Evolutionary conservation across 208 protist species (phyloP).

Genomic region (Leishmania amazonensis): DNA sequence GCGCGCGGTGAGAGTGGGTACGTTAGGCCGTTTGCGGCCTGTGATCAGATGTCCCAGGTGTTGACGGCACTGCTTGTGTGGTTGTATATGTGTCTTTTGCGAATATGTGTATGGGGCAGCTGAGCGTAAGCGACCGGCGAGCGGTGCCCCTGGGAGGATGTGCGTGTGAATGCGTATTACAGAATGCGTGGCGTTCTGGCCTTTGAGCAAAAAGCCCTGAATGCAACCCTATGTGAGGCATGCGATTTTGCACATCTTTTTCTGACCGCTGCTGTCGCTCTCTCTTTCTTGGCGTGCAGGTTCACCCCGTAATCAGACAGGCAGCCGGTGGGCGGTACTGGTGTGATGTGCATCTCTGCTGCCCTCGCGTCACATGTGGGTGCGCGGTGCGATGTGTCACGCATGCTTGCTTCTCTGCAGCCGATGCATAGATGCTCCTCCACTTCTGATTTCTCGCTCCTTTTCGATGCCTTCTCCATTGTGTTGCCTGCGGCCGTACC

Average conservation of each 20-base stretch:
- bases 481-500: no score
- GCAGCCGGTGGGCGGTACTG: background rate
- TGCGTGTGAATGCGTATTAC: background rate
- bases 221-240: background rate
- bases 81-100: background rate
- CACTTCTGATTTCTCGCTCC: slow-evolving; percentile 2
- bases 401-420: background rate
- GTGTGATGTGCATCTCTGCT: background rate
- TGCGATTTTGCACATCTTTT: background rate
- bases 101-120: background rate
- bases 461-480: background rate
- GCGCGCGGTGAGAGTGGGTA: slow-evolving; percentile 13
- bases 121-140: background rate
- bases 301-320: background rate
- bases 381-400: background rate
- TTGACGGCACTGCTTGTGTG: background rate
- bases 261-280: background rate
- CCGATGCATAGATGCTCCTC: background rate
- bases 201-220: background rate
- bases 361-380: background rate
- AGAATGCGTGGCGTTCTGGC: background rate
- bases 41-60: background rate
- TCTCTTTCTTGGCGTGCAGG: background rate
- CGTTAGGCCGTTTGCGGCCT: background rate
- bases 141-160: background rate